These are phyloP conservation scores for Blechomonas ayalai DNA, from an alignment of 208 protist genomes.

Conservation along the genomic window DNA sequence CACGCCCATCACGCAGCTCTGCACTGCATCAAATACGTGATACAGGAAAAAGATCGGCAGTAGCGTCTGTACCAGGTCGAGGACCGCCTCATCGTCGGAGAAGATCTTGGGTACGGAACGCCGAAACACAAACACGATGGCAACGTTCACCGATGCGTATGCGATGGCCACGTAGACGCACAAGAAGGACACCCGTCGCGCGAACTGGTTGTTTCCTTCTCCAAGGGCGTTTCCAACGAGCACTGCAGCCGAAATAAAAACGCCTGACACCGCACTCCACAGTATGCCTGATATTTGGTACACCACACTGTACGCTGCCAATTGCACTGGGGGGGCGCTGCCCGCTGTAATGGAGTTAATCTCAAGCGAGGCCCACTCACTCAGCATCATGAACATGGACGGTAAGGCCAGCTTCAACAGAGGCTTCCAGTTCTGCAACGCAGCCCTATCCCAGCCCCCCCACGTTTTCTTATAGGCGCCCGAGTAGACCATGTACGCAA, in stretches of 20 bases:
- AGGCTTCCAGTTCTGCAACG: constrained; percentile 51
- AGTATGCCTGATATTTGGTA: constrained; percentile 49
- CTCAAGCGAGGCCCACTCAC: constrained; percentile 73
- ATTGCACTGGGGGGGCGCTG: constrained; percentile 37
- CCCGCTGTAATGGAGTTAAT: constrained; percentile 65
- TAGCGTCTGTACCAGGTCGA: constrained; percentile 21
- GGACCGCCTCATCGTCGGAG: constrained; percentile 24
- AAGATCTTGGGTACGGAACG: constrained; percentile 36
- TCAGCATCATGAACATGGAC: constrained; percentile 73
- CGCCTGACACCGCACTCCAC: constrained; percentile 54
- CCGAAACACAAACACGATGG: constrained; percentile 18
- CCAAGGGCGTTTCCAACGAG: constrained; percentile 72
- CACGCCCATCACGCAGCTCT: constrained; percentile 80
- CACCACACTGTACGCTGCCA: constrained; percentile 66
- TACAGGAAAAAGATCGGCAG: constrained; percentile 41
- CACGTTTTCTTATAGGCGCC: constrained; percentile 64
- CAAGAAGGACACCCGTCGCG: constrained; percentile 32
- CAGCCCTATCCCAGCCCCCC: constrained; percentile 52
- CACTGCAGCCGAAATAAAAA: constrained; percentile 67
- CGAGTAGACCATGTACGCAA: constrained; percentile 47
- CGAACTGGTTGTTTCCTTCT: constrained; percentile 33
- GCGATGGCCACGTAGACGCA: constrained; percentile 20
- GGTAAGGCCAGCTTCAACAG: constrained; percentile 55
- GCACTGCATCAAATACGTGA: constrained; percentile 61
- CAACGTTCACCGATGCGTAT: constrained; percentile 34